Evolutionary conservation across 2,329 filamentous ascomycete genomes (phyloP), one percentile per base, ranked within the genome.

Genomic region (Tolypocladium nubicola): DNA sequence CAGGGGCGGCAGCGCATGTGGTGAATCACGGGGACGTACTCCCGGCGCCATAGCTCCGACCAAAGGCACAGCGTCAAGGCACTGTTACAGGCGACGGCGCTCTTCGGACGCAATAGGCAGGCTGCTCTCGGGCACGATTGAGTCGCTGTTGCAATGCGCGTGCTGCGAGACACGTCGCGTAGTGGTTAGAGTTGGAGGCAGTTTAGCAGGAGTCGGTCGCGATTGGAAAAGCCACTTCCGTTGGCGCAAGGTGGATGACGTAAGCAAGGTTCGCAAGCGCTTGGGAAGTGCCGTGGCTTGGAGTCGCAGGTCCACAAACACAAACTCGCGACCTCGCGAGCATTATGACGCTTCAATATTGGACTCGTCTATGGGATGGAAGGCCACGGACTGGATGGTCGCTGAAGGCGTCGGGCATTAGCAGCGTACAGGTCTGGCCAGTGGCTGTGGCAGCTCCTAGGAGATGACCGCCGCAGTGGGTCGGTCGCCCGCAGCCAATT

Each of bases 11-110:
- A 19, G 26, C 16, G 19, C 16, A 33, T 30, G 43, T 37, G 30
- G 21, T 30, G 37, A 55, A 55, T 9, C 13, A 37, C 37, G 10
- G 30, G 35, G 21, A 61, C 66, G 55, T 59, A 75, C 74, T 60
- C 74, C 72, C 54, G 74, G 74, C 43, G 74, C 73, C 74, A 76
- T 76, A 57, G 64, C 60, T 61, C 56, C 54, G 52, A 33, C 56
- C 54, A 52, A 33, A 53, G 38, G 30, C 50, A 26, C 47, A 19
- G 30, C 47, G 26, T n/a, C 47, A 39, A 23, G 8, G 33, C 50
- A 23, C n/a, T 39, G 35, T 38, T 21, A 26, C 35, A 4, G 13
- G 21, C 21, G 21, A 39, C 35, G 13, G 10, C 11, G 13, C 35
- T 26, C 35, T 26, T 9, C 2, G 11, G 23, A 14, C 4, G 35